These are phyloP conservation scores for Phytophthora crassamura DNA, from an alignment of 352 stramenopile genomes.

Conservation along the genomic window DNA sequence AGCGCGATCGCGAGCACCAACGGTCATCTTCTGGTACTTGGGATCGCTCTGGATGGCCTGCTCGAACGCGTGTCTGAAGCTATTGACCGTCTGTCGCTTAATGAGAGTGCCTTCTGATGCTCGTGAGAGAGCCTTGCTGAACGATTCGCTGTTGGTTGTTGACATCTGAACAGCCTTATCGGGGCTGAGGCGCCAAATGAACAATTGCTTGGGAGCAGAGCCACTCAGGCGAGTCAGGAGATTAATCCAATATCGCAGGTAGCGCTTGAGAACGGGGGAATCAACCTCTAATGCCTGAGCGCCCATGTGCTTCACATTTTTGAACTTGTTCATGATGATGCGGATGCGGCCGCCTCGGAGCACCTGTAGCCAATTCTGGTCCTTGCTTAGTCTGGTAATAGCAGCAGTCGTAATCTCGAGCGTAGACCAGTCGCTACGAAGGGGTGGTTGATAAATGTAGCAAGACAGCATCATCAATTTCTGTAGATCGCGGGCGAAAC, in stretches of 20 bases:
- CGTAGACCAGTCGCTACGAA: background rate
- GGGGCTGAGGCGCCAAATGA: too few relatives aligned
- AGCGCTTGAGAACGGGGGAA: background rate
- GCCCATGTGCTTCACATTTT: background rate
- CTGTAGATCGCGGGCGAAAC: too few relatives aligned
- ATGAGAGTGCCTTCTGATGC: background rate
- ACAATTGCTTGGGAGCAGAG: too few relatives aligned
- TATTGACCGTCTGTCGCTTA: background rate
- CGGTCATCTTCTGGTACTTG: background rate
- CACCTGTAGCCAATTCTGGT: conserved; percentile 1
- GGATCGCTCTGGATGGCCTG: background rate
- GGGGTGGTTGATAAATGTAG: background rate
- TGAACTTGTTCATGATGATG: background rate
- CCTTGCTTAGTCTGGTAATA: background rate
- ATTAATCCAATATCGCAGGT: background rate
- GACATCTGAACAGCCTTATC: background rate
- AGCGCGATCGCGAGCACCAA: too few relatives aligned
- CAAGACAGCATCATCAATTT: background rate
- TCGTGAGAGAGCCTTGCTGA: too few relatives aligned
- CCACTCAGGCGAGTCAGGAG: too few relatives aligned
- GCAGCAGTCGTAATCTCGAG: background rate
- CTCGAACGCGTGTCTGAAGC: background rate
- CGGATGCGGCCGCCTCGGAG: background rate
- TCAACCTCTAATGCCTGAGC: background rate
- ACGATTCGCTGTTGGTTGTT: background rate